These are phyloP conservation scores for Hemileia vastatrix DNA, from an alignment of 1,284 basidiomycete species.

Conservation along the genomic window DNA sequence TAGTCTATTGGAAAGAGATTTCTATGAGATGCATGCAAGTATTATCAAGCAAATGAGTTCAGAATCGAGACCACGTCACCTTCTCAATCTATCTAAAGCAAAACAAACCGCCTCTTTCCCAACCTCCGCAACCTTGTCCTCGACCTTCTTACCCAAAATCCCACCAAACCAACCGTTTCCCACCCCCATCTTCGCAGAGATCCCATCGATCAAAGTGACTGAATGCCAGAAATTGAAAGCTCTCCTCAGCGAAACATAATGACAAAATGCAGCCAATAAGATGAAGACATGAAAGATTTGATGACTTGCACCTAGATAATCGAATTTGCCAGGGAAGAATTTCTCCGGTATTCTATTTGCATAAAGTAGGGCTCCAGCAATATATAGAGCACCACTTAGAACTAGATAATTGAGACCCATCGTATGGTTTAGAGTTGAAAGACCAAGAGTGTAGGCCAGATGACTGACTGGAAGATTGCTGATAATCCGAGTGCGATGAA, in stretches of 20 bases:
- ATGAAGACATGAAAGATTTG: constrained; percentile 75
- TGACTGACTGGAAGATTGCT: constrained; percentile 64
- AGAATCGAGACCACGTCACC: background rate
- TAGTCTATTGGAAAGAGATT: background rate
- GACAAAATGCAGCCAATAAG: constrained; percentile 63
- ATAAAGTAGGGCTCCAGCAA: constrained; percentile 67
- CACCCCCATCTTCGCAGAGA: too few relatives aligned
- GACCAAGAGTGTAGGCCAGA: constrained; percentile 54
- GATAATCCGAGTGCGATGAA: constrained; percentile 71
- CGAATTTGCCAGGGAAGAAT: constrained; percentile 65
- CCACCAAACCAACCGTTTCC: too few relatives aligned
- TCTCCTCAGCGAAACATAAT: too few relatives aligned
- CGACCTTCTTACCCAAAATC: too few relatives aligned
- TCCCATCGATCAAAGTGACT: too few relatives aligned
- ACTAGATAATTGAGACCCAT: constrained; percentile 64
- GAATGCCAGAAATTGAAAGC: too few relatives aligned
- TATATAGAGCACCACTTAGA: constrained; percentile 58
- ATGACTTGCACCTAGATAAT: constrained; percentile 68
- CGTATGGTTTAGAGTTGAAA: constrained; percentile 52
- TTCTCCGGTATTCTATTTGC: constrained; percentile 73
- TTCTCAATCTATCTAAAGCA: too few relatives aligned
- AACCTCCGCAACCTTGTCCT: too few relatives aligned
- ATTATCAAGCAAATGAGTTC: background rate
- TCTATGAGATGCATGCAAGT: background rate
- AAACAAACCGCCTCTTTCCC: too few relatives aligned